Evolutionary conservation across 805 yeast genomes (phyloP).

Genomic region (Yarrowia sp.): DNA sequence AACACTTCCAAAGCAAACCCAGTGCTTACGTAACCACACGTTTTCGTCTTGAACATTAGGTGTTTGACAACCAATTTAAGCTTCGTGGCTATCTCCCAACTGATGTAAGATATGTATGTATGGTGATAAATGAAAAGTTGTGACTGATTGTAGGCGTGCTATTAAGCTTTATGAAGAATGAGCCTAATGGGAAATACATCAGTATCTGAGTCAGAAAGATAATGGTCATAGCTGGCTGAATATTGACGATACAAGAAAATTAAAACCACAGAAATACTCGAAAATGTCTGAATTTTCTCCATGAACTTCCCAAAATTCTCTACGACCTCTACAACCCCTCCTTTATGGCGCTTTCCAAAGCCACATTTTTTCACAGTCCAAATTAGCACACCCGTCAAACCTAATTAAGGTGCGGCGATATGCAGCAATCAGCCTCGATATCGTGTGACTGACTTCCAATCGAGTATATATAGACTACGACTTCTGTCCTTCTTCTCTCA

Average conservation of each 20-base stretch:
- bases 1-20: background rate
- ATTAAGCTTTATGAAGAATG: background rate
- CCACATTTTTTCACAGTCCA: background rate
- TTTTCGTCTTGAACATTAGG: background rate
- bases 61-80: background rate
- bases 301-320: background rate
- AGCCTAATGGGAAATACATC: background rate
- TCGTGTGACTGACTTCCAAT: constrained; percentile 11
- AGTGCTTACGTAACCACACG: no score
- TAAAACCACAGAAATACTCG: no score
- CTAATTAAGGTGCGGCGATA: background rate
- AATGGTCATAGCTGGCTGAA: background rate
- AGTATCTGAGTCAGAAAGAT: constrained; percentile 6
- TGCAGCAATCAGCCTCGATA: constrained; percentile 22
- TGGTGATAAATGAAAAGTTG: constrained; percentile 16
- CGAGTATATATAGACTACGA: background rate
- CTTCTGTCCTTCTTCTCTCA: background rate
- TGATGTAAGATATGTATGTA: constrained; percentile 18
- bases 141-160: background rate
- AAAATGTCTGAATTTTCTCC: background rate
- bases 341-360: background rate
- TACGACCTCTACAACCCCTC: background rate
- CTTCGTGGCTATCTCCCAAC: constrained; percentile 2
- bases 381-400: background rate
- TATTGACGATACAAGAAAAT: no score